Conservation (phyloP, 1,284 basidiomycete species). For the Veloboletus limbatus region DNA sequence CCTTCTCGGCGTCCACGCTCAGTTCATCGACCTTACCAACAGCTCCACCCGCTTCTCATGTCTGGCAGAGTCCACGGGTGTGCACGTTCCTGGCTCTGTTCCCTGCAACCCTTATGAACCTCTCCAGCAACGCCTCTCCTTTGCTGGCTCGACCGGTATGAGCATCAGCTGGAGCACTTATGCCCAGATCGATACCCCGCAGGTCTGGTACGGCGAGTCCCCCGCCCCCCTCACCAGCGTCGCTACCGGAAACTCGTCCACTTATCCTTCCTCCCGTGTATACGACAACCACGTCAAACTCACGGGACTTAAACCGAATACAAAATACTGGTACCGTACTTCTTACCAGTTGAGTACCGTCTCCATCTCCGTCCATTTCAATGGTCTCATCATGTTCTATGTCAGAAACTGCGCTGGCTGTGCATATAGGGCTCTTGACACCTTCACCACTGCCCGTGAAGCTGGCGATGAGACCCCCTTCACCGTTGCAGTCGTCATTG, state of each 20-base stretch:
- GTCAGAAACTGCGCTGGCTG: constrained; percentile 28
- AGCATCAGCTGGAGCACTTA: constrained; percentile 28
- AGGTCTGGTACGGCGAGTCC: constrained; percentile 28
- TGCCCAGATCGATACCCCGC: constrained; percentile 18
- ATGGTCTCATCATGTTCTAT: background rate
- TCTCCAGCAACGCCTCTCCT: constrained; percentile 27
- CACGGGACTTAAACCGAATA: constrained; percentile 22
- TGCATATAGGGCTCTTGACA: constrained; percentile 26
- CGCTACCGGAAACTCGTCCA: constrained; percentile 20
- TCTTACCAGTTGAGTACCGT: constrained; percentile 26
- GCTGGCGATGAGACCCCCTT: constrained; percentile 20
- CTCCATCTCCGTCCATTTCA: background rate
- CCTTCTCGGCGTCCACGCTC: constrained; percentile 18
- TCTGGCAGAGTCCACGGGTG: constrained; percentile 27
- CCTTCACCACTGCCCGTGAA: constrained; percentile 25
- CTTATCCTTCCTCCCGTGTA: constrained; percentile 26
- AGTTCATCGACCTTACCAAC: constrained; percentile 21
- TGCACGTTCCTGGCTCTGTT: constrained; percentile 28
- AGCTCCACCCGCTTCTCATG: constrained; percentile 17
- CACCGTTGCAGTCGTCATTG: constrained; percentile 25
- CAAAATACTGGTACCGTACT: constrained; percentile 29
- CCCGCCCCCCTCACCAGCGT: constrained; percentile 18
- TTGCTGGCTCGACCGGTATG: constrained; percentile 26
- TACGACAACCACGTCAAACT: constrained; percentile 31
- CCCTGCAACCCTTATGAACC: constrained; percentile 30